phyloP scores from a whole-genome alignment of 805 yeast species.

The Tetrapisispora iriomotensis region DNA sequence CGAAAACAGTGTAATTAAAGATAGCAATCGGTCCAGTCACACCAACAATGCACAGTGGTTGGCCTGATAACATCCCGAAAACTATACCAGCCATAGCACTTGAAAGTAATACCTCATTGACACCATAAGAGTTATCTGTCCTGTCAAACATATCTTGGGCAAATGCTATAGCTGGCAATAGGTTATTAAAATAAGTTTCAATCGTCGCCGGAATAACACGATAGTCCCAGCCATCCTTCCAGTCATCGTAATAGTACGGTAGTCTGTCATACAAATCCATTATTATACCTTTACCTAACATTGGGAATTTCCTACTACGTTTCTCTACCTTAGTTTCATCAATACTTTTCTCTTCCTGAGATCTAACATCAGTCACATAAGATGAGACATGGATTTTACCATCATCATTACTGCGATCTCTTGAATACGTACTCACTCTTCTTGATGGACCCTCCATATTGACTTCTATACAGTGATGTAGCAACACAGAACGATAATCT shows the following conservation, averaged over 20 bases:
- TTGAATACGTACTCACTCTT: no score
- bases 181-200: constrained; percentile 79
- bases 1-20: constrained; percentile 74
- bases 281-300: constrained; percentile 28
- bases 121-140: constrained; percentile 78
- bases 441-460: no score
- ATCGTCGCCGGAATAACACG: constrained; percentile 79
- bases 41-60: constrained; percentile 91
- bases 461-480: no score
- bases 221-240: constrained; percentile 75
- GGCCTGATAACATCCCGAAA: constrained; percentile 80
- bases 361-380: no score
- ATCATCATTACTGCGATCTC: no score
- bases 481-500: no score
- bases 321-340: background rate
- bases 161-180: constrained; percentile 89
- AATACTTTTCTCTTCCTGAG: background rate
- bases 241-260: constrained; percentile 69
- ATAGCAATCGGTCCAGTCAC: constrained; percentile 94
- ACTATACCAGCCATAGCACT: constrained; percentile 84
- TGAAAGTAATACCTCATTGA: constrained; percentile 77
- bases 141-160: constrained; percentile 96
- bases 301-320: constrained; percentile 12
- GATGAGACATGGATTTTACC: no score
- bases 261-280: constrained; percentile 30